These are phyloP conservation scores for Moricandia arvensis DNA, from an alignment of 345 rosid species.

Conservation along the genomic window DNA sequence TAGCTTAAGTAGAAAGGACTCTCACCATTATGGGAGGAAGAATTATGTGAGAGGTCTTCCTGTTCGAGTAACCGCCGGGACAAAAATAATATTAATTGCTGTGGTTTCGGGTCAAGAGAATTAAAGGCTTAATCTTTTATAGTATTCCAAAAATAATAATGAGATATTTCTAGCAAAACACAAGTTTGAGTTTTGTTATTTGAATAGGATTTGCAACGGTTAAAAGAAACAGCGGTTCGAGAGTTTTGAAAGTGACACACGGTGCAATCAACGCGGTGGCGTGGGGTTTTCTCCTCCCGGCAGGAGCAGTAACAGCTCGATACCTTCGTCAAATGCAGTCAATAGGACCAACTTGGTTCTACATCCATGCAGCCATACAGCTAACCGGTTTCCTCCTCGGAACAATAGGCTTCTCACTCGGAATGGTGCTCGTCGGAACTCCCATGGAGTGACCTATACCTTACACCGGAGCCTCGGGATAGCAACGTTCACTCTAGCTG, in stretches of 20 bases:
- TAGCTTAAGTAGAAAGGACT: too few relatives aligned
- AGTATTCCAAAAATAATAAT: too few relatives aligned
- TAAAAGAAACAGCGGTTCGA: conserved; percentile 34
- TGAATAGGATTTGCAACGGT: conserved; percentile 27
- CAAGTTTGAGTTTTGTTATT: neutral
- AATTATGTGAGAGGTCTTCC: too few relatives aligned
- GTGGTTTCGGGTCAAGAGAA: too few relatives aligned
- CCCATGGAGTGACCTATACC: conserved; percentile 67
- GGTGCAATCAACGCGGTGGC: conserved; percentile 65
- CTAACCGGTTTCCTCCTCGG: conserved; percentile 60
- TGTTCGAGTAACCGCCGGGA: too few relatives aligned
- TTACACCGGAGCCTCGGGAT: conserved; percentile 82
- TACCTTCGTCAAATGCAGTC: conserved; percentile 71
- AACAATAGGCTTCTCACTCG: conserved; percentile 67
- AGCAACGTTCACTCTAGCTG: conserved; percentile 56
- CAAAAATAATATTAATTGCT: too few relatives aligned
- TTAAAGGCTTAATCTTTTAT: too few relatives aligned
- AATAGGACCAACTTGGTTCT: conserved; percentile 86
- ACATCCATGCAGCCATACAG: conserved; percentile 70
- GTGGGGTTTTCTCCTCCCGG: conserved; percentile 79
- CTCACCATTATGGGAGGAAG: too few relatives aligned
- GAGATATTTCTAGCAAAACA: too few relatives aligned
- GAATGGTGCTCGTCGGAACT: conserved; percentile 61
- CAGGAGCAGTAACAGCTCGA: conserved; percentile 66
- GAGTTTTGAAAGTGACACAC: conserved; percentile 51